These are phyloP conservation scores for Trametes pubescens DNA, from an alignment of 1,284 basidiomycete genomes.

Conservation along the genomic window DNA sequence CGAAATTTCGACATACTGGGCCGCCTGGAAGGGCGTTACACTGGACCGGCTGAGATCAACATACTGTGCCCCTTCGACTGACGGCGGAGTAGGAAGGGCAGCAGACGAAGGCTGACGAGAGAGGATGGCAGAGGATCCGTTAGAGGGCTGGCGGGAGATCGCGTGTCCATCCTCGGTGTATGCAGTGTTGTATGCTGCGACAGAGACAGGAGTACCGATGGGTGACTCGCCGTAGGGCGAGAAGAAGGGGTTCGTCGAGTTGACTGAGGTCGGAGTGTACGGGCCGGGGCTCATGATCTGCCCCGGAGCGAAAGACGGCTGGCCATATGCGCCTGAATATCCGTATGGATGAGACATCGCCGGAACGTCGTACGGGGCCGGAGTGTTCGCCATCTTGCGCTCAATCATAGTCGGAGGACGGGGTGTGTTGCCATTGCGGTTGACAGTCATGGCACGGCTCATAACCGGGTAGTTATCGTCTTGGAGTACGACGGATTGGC, in stretches of 20 bases:
- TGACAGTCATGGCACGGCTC: constrained; percentile 30
- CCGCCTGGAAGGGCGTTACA: constrained; percentile 75
- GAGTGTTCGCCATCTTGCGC: constrained; percentile 39
- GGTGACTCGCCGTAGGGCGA: constrained; percentile 45
- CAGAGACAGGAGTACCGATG: constrained; percentile 42
- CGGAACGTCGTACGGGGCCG: constrained; percentile 21
- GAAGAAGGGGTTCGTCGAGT: constrained; percentile 47
- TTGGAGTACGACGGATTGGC: constrained; percentile 64
- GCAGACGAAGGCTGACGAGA: constrained; percentile 31
- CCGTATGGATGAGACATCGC: constrained; percentile 29
- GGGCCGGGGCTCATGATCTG: constrained; percentile 28
- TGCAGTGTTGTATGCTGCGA: constrained; percentile 39
- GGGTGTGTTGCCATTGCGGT: constrained; percentile 28
- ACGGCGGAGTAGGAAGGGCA: constrained; percentile 11
- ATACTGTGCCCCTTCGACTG: constrained; percentile 52
- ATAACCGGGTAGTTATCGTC: constrained; percentile 50
- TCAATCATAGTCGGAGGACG: constrained; percentile 46
- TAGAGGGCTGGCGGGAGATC: constrained; percentile 38
- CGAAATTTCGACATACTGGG: constrained; percentile 76
- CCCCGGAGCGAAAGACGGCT: constrained; percentile 37
- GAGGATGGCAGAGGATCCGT: constrained; percentile 26
- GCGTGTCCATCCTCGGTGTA: constrained; percentile 36
- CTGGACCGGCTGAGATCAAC: constrained; percentile 70
- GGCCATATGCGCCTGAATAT: constrained; percentile 37
- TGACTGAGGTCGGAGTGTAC: constrained; percentile 32